Conservation (phyloP, 805 yeast genomes). For the Schwanniomyces sp. region DNA sequence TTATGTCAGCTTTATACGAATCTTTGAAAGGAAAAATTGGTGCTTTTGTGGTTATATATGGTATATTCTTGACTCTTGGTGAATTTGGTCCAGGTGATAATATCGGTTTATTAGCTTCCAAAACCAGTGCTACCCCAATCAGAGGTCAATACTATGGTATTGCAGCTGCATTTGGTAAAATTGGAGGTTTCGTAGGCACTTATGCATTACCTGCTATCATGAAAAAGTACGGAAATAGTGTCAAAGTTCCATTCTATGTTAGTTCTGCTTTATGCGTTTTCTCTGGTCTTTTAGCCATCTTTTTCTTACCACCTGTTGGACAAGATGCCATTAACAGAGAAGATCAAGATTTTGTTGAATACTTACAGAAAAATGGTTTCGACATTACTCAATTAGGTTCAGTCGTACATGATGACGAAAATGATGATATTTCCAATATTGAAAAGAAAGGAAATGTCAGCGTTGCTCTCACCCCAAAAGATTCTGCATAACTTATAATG, state of each 20-base stretch:
- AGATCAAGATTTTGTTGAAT: conserved; percentile 68
- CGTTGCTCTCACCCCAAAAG: not conserved
- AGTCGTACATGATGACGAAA: conserved; percentile 5
- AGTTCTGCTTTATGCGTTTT: conserved; percentile 75
- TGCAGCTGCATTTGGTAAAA: conserved; percentile 88
- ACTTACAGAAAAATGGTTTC: conserved; percentile 67
- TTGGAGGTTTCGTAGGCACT: conserved; percentile 91
- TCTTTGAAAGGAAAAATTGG: conserved; percentile 61
- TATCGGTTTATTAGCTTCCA: conserved; percentile 83
- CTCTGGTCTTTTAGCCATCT: conserved; percentile 66
- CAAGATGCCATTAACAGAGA: conserved; percentile 81
- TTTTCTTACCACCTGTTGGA: conserved; percentile 76
- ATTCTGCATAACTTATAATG: not conserved
- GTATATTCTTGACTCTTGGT: conserved; percentile 83
- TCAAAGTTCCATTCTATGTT: conserved; percentile 77
- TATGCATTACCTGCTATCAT: conserved; percentile 84
- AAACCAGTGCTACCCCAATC: conserved; percentile 81
- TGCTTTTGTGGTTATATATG: conserved; percentile 82
- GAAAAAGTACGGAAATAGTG: conserved; percentile 39
- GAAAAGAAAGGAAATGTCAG: not conserved
- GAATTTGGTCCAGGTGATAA: conserved; percentile 96
- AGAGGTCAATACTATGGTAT: conserved; percentile 91
- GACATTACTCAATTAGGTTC: conserved; percentile 62
- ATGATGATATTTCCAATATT: not conserved
- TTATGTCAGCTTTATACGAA: conserved; percentile 73